These are phyloP conservation scores for Leccinum holopus DNA, from an alignment of 1,284 basidiomycete genomes.

Conservation along the genomic window DNA sequence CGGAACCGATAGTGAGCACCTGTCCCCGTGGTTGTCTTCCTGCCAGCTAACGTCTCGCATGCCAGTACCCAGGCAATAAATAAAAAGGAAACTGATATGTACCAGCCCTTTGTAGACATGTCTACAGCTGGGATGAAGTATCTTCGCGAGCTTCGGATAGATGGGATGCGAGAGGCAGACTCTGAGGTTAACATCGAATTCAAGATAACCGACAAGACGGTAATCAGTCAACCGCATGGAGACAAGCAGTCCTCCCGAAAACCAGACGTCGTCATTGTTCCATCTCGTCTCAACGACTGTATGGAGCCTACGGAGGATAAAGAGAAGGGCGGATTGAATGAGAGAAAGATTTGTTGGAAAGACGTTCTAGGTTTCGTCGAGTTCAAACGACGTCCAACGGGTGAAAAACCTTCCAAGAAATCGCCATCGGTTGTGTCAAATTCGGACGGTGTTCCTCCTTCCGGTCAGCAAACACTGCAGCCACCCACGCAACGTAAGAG, in stretches of 20 bases:
- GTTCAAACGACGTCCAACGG: neutral
- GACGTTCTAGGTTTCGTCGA: neutral
- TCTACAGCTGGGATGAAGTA: neutral
- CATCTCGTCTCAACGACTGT: neutral
- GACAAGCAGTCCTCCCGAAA: neutral
- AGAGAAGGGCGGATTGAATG: too few species aligned
- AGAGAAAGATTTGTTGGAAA: neutral
- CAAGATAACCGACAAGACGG: neutral
- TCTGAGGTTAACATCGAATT: neutral
- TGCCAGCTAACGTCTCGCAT: neutral
- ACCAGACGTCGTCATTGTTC: neutral
- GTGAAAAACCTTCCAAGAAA: too few species aligned
- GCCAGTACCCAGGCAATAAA: neutral
- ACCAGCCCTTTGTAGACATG: neutral
- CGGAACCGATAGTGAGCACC: neutral
- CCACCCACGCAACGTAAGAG: neutral
- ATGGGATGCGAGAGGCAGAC: neutral
- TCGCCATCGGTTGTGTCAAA: too few species aligned
- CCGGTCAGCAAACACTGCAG: neutral
- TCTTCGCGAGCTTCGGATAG: neutral
- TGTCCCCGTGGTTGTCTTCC: neutral
- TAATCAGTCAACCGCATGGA: neutral
- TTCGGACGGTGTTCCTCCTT: neutral
- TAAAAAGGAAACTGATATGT: neutral
- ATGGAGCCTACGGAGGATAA: too few species aligned